Evolutionary conservation across 1,284 basidiomycete genomes (phyloP).

Genomic region (Apiotrichum laibachii): DNA sequence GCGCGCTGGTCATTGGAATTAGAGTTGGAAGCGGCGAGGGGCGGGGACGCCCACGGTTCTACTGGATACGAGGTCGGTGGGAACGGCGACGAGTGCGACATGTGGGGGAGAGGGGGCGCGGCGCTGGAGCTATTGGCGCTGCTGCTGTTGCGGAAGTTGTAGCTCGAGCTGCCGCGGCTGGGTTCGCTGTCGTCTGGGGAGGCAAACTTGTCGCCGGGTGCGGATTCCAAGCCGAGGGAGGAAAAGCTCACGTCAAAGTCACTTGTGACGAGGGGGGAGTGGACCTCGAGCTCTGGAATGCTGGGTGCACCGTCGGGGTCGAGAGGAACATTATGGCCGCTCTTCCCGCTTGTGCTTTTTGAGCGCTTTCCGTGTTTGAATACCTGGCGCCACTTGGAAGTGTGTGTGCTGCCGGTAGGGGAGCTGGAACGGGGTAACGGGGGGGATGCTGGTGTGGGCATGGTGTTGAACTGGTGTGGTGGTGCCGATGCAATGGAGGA

Average conservation of each 20-base stretch:
- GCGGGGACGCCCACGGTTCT: conserved; percentile 15
- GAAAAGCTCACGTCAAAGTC: conserved; percentile 18
- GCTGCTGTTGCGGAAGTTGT: background rate
- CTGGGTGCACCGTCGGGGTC: conserved; percentile 9
- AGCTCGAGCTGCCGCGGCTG: conserved; percentile 11
- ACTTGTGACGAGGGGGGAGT: conserved; percentile 12
- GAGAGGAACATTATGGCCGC: background rate
- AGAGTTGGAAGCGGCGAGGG: conserved; percentile 1
- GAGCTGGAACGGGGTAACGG: background rate
- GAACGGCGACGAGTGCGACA: conserved; percentile 12
- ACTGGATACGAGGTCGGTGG: conserved; percentile 16
- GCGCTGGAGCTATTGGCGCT: background rate
- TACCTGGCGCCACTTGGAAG: conserved; percentile 11
- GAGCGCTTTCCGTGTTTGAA: conserved; percentile 11
- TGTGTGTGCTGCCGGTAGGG: conserved; percentile 4
- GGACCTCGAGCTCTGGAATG: conserved; percentile 20
- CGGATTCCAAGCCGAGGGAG: background rate
- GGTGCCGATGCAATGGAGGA: conserved; percentile 14
- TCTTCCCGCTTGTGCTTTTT: conserved; percentile 4
- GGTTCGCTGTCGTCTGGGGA: conserved; percentile 6
- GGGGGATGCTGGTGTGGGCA: conserved; percentile 1
- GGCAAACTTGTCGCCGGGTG: conserved; percentile 1
- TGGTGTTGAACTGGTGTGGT: conserved; percentile 5
- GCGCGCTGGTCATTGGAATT: conserved; percentile 11
- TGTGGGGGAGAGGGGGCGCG: background rate